Evolutionary conservation across 768 basidiomycete species (phyloP), one percentile per base, ranked within the genome.

Genomic region (Boletus vinaceobasis): DNA sequence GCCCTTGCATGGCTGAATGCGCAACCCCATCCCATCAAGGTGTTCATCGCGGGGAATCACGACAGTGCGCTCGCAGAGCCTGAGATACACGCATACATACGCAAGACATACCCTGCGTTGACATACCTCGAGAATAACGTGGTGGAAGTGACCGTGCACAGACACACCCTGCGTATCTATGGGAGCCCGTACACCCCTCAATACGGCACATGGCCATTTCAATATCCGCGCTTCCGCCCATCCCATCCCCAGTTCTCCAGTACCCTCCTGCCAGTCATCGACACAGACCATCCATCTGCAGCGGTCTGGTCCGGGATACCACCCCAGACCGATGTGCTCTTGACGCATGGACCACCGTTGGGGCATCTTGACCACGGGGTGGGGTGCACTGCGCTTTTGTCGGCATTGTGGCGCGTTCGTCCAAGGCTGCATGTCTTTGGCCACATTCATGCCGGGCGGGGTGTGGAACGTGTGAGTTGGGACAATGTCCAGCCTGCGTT

Each of bases 21-120:
- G 13, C 71, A 71, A 26, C 69, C 75, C 26, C 73, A 79, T 49
- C 66, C 60, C 0, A 51, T 74, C 63, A 79, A 78, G 48, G 36
- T 78, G 19, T 69, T 76, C 55, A 71, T 78, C 33, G 78, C 72
- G 8, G 78, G 78, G 2, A 78, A 79, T 54, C 78, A 77, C 61
- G 77, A 78, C 46, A n/a, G 31, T 2, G 48, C 53, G 11, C 69
- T 77, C 37, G 57, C 58, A 4, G 59, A 58, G 15, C 47, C 57
- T 6, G 58, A 65, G 19, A 60, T 40, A 27, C n/a, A 52, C 44
- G 9, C 48, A 43, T 40, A 59, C 56, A 21, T 69, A 2, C 53
- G 59, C 36, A 43, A 40, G 11, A 14, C 42, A 7, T 72, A 65
- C 56, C 69, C 73, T 15, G 39, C 53, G 7, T 60, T 77, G 5